These are phyloP conservation scores for Pelagophyceae sp. DNA, from an alignment of 352 stramenopile genomes.

Conservation along the genomic window DNA sequence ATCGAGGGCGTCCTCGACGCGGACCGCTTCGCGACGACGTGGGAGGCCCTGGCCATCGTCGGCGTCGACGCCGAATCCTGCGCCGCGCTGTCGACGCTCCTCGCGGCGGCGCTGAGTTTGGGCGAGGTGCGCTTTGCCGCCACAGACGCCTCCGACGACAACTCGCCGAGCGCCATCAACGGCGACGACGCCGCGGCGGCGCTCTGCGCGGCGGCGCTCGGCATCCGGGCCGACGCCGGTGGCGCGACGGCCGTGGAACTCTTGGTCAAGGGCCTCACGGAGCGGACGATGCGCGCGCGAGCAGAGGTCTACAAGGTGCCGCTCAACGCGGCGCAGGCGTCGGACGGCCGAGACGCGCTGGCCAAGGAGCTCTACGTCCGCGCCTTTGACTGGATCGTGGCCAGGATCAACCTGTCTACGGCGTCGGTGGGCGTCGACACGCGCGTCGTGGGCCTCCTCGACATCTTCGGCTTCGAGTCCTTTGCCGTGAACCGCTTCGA, in stretches of 20 bases:
- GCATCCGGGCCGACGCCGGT: constrained; percentile 35
- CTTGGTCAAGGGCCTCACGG: constrained; percentile 53
- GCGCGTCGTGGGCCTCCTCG: constrained; percentile 64
- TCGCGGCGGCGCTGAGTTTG: constrained; percentile 77
- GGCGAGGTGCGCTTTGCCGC: constrained; percentile 74
- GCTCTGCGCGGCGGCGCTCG: not conserved
- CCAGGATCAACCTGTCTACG: constrained; percentile 50
- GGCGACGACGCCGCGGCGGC: not conserved
- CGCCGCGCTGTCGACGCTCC: constrained; percentile 69
- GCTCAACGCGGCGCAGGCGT: constrained; percentile 45
- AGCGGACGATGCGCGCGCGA: constrained; percentile 48
- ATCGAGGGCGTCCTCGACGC: constrained; percentile 45
- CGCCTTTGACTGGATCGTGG: constrained; percentile 53
- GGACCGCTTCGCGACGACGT: constrained; percentile 61
- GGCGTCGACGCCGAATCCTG: constrained; percentile 68
- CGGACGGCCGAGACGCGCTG: constrained; percentile 54
- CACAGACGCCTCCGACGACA: constrained; percentile 41
- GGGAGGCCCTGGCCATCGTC: constrained; percentile 71
- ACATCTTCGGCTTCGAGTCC: constrained; percentile 84
- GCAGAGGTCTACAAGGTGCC: constrained; percentile 52
- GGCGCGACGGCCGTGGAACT: constrained; percentile 40
- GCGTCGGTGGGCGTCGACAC: constrained; percentile 28
- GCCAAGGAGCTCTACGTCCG: constrained; percentile 54
- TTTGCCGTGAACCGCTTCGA: constrained; percentile 80
- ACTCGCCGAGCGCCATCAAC: constrained; percentile 33